Base-by-base conservation (phyloP, 768 basidiomycete species). In the Candolleomyces aberdarensis region DNA sequence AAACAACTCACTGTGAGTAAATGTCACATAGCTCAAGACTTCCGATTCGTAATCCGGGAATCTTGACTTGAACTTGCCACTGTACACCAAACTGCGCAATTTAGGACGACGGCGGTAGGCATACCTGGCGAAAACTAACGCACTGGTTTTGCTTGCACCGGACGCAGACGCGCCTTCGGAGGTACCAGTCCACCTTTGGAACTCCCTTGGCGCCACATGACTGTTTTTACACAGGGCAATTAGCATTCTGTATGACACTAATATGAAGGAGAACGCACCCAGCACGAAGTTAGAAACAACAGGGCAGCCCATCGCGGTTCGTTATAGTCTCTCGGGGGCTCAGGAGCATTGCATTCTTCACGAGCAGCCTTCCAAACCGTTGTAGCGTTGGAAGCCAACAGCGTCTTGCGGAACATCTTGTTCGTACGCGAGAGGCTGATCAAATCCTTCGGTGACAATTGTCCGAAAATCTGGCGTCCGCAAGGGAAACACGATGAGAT, bases 131-230 rank as follows among this genome's bases (percentile, higher is more conserved):
- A 51, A 22, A 43, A 8, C 3, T 39, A 11, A 62, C 70, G 4
- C 15, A 76, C 75, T 70, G 67, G 1, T 54, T 20, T 52, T 69
- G 67, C 58, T 68, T 71, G 64, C 74, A 75, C 0, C 5, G 41
- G 1, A 43, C 64, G 57, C 74, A 75, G 15, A 71, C 62, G 0
- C 72, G 64, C 22, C 67, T 68, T 26, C 69, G 63, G 0, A 74
- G 49, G 20, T 44, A 31, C 48, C 73, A 75, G 39, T 74, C 71
- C 3, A 72, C 57, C 3, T 60, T 65, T 6, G 57, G 55, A 8
- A 69, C 60, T 43, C 64, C 61, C 14, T 61, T 61, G 10, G 57
- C 52, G 31, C 64, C 63, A 50, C 70, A 72, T 14, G 47, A 44
- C 71, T 71, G 36, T 36, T 1, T 36, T 8, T 36, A 36, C 5